These are phyloP conservation scores for Aspergillus transmontanensis DNA, from an alignment of 2,329 filamentous ascomycete species.

Conservation along the genomic window DNA sequence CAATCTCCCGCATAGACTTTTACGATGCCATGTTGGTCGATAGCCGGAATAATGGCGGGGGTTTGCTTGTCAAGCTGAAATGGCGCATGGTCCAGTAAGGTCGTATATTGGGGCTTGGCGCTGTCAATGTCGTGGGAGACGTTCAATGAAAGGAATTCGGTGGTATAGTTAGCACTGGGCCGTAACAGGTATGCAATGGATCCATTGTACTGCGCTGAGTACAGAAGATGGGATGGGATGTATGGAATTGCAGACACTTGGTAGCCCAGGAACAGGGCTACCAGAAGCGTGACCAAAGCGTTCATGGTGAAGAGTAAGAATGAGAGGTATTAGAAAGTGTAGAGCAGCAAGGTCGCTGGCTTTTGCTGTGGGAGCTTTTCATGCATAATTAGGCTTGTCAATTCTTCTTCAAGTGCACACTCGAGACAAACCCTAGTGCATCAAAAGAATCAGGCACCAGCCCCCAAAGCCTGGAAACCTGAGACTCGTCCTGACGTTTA, in stretches of 20 bases:
- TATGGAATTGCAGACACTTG: slow-evolving; percentile 64
- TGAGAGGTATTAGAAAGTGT: background rate
- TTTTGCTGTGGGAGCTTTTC: background rate
- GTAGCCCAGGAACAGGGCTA: slow-evolving; percentile 25
- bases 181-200: slow-evolving; percentile 71
- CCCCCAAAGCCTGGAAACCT: no score
- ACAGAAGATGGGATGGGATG: slow-evolving; percentile 72
- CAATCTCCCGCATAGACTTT: slow-evolving; percentile 77
- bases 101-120: slow-evolving; percentile 42
- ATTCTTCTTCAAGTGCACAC: background rate
- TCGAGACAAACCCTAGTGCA: slow-evolving; percentile 15
- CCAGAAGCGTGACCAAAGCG: slow-evolving; percentile 11
- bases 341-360: background rate
- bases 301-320: background rate
- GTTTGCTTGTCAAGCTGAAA: slow-evolving; percentile 44
- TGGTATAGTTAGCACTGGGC: slow-evolving; percentile 51
- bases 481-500: no score
- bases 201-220: slow-evolving; percentile 52
- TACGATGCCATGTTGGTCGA: slow-evolving; percentile 70
- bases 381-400: background rate
- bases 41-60: slow-evolving; percentile 69
- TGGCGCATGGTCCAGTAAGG: slow-evolving; percentile 30
- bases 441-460: background rate
- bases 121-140: slow-evolving; percentile 60
- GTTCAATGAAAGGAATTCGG: slow-evolving; percentile 66